A percentile compares a stretch with the other conserved stretches of the same genome.
Evolutionary conservation across 1,284 basidiomycete genomes (phyloP).

Genomic region (Coniophora puteana): DNA sequence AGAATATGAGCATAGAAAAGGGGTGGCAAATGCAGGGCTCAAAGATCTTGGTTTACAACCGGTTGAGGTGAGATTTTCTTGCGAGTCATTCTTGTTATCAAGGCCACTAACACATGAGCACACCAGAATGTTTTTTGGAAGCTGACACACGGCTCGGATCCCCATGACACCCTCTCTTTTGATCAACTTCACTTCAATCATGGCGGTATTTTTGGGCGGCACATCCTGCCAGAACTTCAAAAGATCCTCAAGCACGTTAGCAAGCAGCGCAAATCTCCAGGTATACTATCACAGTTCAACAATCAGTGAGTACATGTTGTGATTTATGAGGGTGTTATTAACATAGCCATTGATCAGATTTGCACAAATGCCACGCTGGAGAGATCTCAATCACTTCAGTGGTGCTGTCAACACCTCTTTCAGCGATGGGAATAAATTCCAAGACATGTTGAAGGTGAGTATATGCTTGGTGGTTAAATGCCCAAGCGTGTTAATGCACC

Average conservation of each 20-base stretch:
- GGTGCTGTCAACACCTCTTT: conserved; percentile 15
- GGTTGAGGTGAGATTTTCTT: neutral
- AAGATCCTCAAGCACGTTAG: conserved; percentile 6
- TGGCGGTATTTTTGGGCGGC: conserved; percentile 14
- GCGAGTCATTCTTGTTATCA: neutral
- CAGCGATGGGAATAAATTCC: conserved; percentile 22
- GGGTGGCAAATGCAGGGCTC: neutral
- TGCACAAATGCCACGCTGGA: conserved; percentile 19
- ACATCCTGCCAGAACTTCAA: conserved; percentile 13
- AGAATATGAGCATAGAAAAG: neutral
- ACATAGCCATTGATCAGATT: conserved; percentile 6
- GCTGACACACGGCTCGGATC: conserved; percentile 11
- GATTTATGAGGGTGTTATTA: neutral
- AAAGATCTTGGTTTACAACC: neutral
- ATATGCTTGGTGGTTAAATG: neutral
- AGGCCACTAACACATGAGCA: neutral
- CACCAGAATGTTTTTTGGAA: conserved; percentile 2
- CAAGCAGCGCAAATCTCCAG: too few relatives aligned
- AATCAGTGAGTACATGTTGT: conserved; percentile 3
- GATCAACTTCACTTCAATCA: conserved; percentile 15
- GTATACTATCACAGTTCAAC: too few relatives aligned
- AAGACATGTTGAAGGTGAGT: conserved; percentile 24
- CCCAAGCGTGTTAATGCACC: conserved; percentile 13
- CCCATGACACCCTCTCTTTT: conserved; percentile 12
- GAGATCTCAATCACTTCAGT: conserved; percentile 20